Percentiles rank a stretch among this genome's conserved stretches.
Conservation (phyloP, 2,329 filamentous ascomycete species). For the Cladosporium colombiae region DNA sequence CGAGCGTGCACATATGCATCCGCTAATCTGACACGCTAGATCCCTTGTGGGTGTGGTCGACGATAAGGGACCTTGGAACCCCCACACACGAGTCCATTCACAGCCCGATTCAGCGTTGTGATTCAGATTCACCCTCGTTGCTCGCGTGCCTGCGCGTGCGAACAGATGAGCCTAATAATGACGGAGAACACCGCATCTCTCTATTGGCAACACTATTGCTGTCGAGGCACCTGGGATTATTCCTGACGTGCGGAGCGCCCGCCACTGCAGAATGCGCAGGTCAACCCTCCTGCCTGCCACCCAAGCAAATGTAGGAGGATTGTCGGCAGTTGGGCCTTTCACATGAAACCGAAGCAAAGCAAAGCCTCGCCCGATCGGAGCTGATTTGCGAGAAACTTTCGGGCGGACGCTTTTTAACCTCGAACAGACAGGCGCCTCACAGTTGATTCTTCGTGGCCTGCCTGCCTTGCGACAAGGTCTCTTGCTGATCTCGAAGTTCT, state of each 20-base stretch:
- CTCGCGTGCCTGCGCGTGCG: slow-evolving; percentile 5
- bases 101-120: neutral
- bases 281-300: too few species aligned
- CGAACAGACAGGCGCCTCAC: neutral
- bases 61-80: slow-evolving; percentile 1
- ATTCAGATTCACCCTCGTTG: neutral
- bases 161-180: slow-evolving; percentile 6
- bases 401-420: slow-evolving; percentile 5
- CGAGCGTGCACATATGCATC: neutral
- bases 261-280: neutral
- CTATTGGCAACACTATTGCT: neutral
- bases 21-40: slow-evolving; percentile 11
- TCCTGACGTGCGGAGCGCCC: neutral
- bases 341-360: slow-evolving; percentile 14
- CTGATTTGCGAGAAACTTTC: slow-evolving; percentile 10
- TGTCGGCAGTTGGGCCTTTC: slow-evolving; percentile 11
- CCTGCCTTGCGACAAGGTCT: neutral
- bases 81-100: neutral
- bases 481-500: slow-evolving; percentile 6
- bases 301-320: neutral
- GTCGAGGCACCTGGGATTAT: neutral
- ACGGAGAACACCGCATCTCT: slow-evolving; percentile 14
- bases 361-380: slow-evolving; percentile 14
- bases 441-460: neutral
- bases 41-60: neutral